Base-by-base conservation (phyloP, 1,284 basidiomycete genomes). In the Leccinum fuscescens region DNA sequence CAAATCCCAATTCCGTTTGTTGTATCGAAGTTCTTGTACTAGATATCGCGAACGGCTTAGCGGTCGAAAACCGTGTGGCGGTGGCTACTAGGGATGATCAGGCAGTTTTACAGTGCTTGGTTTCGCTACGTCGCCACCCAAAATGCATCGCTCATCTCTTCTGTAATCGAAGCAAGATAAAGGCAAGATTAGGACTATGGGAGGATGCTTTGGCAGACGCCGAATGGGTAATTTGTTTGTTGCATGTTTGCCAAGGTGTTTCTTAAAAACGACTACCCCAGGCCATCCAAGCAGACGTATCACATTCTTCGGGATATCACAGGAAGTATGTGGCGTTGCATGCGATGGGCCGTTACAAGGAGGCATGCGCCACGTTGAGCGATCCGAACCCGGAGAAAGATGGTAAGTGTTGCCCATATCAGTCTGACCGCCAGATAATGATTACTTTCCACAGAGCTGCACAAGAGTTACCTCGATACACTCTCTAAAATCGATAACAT, bases 241-340 rank as follows among this genome's bases (percentile, higher is more conserved):
- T 6, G 22, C 15, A n/a, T 24, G 49, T 37, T 24, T 33, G 5
- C 14, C n/a, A 20, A 33, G 3, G 17, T 15, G 6, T 6, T 14
- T 5, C 3, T 20, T 3, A 6, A 44, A 31, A 24, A 29, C 20
- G 1, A 39, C 6, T 29, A 15, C 42, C 15, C 14, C 33, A 65
- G 59, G 63, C 56, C 31, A 65, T 67, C 22, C 3, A 46, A 37
- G 50, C 15, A 5, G 59, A 55, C 12, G 6, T 54, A 1, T 57
- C 48, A 27, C 57, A 52, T 15, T 22, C 58, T 11, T 17, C 17
- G 53, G 67, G 51, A 3, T 24, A 58, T 27, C 9, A 63, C 35
- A 42, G 54, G 24, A 67, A 52, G 42, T 61, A 50, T 4, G 12
- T 48, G 17, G 51, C 51, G 20, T 27, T 64, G 29, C 54, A 49